Evolutionary conservation across 225 moss, liverwort and hornwort species (phyloP), one percentile per base, ranked within the genome.

Genomic region (Rhytidiadelphus loreus): DNA sequence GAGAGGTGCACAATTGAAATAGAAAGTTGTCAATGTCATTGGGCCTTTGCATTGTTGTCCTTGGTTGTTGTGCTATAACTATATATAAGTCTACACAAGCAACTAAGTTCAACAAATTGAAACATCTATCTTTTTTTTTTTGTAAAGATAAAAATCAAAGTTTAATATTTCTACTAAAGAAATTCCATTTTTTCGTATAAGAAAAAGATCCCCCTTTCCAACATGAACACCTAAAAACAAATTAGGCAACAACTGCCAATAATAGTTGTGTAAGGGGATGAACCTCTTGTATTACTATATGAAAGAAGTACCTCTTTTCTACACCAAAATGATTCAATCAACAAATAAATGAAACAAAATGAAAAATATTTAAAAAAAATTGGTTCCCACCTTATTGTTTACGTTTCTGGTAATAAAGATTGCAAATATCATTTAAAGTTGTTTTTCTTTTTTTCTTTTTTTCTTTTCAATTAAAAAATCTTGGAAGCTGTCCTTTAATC

Each of bases 341-440:
- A 23, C 23, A 76, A 35, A 52, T 3, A 52, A 24, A 77, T 35
- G 14, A 76, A 53, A 14, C 2, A 53, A 37, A 77, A 55, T 24
- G 6, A 24, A 55, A 24, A 53, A n/a, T 77, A n/a, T 5, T 4
- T 16, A 7, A 3, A 24, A 24, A 3, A 5, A 1, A 4, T 56
- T n/a, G 2, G 1, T n/a, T n/a, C 6, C 1, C 0, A 1, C 16
- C 2, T 26, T 11, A n/a, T 16, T 48, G 1, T 56, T 56, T n/a
- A 3, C 1, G 0, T 78, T 26, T 77, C 9, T 1, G 6, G 10
- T 0, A 55, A 24, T 9, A 6, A 24, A 1, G 16, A 2, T 78
- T 78, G 16, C 26, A 25, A 56, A 0, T 26, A 25, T 9, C 25
- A 25, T 16, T 77, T 55, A n/a, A 37, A 50, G 18, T 50, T 74